Evolutionary conservation across 2,329 filamentous ascomycete genomes (phyloP).

Genomic region (Aschersonia sp.): DNA sequence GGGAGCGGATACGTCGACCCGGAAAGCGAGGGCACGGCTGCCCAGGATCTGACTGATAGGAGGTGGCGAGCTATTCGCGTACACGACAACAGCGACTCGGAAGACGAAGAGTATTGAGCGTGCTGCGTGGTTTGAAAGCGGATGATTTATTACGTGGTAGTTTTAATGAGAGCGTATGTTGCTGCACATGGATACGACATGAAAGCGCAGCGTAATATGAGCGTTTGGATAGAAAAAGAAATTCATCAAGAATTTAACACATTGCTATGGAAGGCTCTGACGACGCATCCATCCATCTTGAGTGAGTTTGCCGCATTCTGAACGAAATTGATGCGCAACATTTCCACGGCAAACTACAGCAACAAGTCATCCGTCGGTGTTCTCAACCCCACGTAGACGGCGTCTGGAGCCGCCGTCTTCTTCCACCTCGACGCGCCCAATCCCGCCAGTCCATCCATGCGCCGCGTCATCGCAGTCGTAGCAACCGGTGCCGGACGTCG

Average conservation of each 20-base stretch:
- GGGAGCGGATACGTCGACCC: conserved; percentile 81
- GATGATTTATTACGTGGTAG: no score
- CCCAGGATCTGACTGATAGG: conserved; percentile 72
- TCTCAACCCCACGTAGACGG: neutral
- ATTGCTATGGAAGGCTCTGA: no score
- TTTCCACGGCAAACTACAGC: neutral
- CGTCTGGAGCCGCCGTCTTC: neutral
- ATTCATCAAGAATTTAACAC: no score
- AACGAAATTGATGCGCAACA: no score
- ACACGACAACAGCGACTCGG: conserved; percentile 62
- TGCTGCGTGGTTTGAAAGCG: neutral
- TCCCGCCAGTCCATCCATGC: neutral
- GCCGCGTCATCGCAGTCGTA: no score
- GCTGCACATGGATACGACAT: no score
- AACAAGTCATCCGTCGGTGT: neutral
- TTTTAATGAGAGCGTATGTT: no score
- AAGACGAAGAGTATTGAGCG: conserved; percentile 41
- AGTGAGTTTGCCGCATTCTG: no score
- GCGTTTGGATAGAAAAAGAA: no score
- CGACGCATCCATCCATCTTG: no score
- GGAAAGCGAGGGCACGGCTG: conserved; percentile 74
- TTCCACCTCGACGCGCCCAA: conserved; percentile 2
- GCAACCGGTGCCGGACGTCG: no score
- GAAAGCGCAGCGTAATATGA: no score
- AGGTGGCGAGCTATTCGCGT: conserved; percentile 65